Evolutionary conservation across 257 asterid species (phyloP), one percentile per base, ranked within the genome.

Genomic region (Schizonepeta tenuifolia): DNA sequence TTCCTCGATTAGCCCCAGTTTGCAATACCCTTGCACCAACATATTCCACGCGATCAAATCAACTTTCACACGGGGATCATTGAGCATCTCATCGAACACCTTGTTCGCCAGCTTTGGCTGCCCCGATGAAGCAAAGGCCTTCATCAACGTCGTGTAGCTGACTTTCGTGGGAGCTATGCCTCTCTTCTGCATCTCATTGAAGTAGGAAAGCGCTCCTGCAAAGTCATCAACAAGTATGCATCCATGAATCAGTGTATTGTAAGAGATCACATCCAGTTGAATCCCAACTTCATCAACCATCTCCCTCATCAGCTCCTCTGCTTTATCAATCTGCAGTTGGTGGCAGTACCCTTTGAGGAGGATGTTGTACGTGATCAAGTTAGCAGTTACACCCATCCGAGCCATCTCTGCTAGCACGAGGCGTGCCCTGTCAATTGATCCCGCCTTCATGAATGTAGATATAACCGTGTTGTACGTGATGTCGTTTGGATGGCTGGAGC

Each of bases 41-140:
- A 92, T 90, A 56, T 95, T 95, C 98, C 99, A 95, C 0, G 99
- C 99, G 7, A 91, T 90, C 72, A 95, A 60, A 80, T 95, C 99
- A 4, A 87, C 95, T 74, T 82, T 92, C 78, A 91, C 96, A 15
- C 96, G 84, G 36, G 99, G 97, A 67, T 94, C 99, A 2, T 83
- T 87, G 6, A 85, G 80, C 99, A 94, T 94, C 75, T 94, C 99
- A 46, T 94, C 98, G 20, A 94, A 94, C 24, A 94, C 97, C 80
- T 83, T 84, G 76, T 78, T 67, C 4, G 97, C 96, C 58, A 92
- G 67, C 75, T 90, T 94, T 2, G 99, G 97, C 72, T 94, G 98
- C 7, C 89, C 88, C 24, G 99, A 85, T 14, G 86, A 78, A 9
- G 97, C 97, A 56, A 94, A 94, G 60, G 99, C 98, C 76, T 94